These are phyloP conservation scores for Fusarium sp. DNA, from an alignment of 2,329 filamentous ascomycete species.

Conservation along the genomic window DNA sequence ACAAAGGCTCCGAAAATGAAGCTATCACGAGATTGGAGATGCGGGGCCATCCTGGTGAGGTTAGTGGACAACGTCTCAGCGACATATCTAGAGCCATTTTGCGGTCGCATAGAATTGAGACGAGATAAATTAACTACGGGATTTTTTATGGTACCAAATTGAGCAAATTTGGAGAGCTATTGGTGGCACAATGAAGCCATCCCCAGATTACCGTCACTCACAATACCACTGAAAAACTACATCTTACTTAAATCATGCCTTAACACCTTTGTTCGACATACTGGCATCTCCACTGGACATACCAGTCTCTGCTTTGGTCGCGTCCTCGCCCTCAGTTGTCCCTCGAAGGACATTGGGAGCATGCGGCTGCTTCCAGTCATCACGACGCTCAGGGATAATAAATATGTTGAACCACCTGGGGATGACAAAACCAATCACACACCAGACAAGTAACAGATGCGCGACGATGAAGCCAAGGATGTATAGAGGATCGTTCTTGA, in stretches of 20 bases:
- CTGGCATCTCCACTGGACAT: neutral
- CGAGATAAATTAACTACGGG: no score
- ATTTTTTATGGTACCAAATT: no score
- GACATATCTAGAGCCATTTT: no score
- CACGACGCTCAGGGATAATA: neutral
- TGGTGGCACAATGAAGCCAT: no score
- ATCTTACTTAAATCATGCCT: no score
- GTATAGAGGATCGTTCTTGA: neutral
- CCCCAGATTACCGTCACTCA: slow-evolving; percentile 65
- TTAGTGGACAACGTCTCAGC: no score
- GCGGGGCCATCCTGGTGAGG: no score
- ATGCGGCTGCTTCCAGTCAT: neutral
- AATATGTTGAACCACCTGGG: neutral
- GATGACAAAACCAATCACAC: neutral
- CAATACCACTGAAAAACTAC: neutral
- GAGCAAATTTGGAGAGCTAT: no score
- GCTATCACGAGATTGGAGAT: no score
- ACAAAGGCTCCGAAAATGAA: no score
- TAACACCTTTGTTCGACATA: neutral
- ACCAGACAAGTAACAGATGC: neutral
- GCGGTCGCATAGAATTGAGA: no score
- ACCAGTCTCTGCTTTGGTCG: neutral
- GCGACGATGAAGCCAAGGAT: neutral
- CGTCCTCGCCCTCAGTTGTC: neutral
- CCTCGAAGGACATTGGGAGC: neutral